Evolutionary conservation across 495 filamentous ascomycete species (phyloP), one percentile per base, ranked within the genome.

Genomic region (Acidomyces sp.): DNA sequence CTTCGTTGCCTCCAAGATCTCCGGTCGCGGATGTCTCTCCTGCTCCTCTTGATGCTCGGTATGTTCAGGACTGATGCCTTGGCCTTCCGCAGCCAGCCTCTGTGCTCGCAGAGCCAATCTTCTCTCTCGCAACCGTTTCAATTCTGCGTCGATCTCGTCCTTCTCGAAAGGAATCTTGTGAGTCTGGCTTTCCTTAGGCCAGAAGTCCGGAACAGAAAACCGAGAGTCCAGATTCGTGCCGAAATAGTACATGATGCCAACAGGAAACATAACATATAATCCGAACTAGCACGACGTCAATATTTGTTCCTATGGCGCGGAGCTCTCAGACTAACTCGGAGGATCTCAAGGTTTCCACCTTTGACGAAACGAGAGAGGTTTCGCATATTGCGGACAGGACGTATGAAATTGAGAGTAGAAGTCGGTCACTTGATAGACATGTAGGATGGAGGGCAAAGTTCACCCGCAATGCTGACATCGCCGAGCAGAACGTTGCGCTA

Each of bases 211-310:
- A 1, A 93, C 82, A 31, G 69, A 55, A 67, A 99, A 99, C 44
- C 81, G 79, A 39, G 76, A 71, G 62, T 99, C 90, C 46, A 99
- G 82, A 61, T 99, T 99, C 30, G 86, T 93, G 58, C 90, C 90
- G 68, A 95, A 97, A 66, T 97, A 97, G 70, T 93, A 97, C 90
- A 97, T 97, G 67, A 90, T 83, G 46, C 82, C 86, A 52, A 97
- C 95, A 17, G 90, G 90, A 64, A 97, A 96, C 70, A 95, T 77
- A 64, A 97, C 80, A 67, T 96, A 97, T 71, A 88, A 81, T 65
- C 87, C 85, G 65, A 95, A 95, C 87, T 95, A 44, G 26, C 28
- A 27, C 38, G 21, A 43, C 19, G 39, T 33, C 34, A 31, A 28
- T 12, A 19, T 24, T 5, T 36, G 11, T n/a, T n/a, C n/a, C n/a